Evolutionary conservation across 2,329 filamentous ascomycete species (phyloP), one percentile per base, ranked within the genome.

Genomic region (Clonostachys chloroleuca): DNA sequence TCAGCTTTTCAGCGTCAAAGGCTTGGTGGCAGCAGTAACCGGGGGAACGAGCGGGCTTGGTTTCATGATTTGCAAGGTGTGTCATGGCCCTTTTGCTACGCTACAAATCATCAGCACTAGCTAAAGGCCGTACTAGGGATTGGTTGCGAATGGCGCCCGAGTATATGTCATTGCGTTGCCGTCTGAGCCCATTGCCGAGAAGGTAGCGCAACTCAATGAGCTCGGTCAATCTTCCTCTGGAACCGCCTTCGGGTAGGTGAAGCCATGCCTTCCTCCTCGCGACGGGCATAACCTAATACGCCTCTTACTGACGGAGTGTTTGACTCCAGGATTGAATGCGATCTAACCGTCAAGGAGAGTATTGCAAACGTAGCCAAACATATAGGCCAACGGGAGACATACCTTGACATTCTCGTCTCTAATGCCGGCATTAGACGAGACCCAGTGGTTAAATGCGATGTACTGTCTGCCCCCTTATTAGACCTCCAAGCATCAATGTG

Each of bases 401-500:
- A 68, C 40, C 54, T 76, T 16, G 73, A 77, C 52, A 69, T 76
- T 20, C 62, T 77, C 9, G 61, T 74, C 42, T 75, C 73, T 44
- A 75, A 76, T 54, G 73, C 73, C 2, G 72, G 73, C 9, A 73
- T 76, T 44, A 57, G 74, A 33, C 62, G 72, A 34, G 73, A 76
- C 47, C 68, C 73, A 1, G 63, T 60, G 1, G 48, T 60, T 2
- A 45, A 58, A n/a, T 78, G 73, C 55, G 58, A 75, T 49, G 70
- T 74, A 8, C 56, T 74, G 8, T 59, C 58, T 1, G 71, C 70
- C 2, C 54, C 70, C 1, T 53, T 77, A 1, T 17, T 59, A 1
- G 67, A 73, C 33, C 56, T 77, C 13, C 70, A 74, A 54, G 59
- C 57, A 3, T 75, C 73, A 1, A 66, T 76, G 60, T 75, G 71